Evolutionary conservation across 2,329 filamentous ascomycete species (phyloP).

Genomic region (Remersonia thermophila): DNA sequence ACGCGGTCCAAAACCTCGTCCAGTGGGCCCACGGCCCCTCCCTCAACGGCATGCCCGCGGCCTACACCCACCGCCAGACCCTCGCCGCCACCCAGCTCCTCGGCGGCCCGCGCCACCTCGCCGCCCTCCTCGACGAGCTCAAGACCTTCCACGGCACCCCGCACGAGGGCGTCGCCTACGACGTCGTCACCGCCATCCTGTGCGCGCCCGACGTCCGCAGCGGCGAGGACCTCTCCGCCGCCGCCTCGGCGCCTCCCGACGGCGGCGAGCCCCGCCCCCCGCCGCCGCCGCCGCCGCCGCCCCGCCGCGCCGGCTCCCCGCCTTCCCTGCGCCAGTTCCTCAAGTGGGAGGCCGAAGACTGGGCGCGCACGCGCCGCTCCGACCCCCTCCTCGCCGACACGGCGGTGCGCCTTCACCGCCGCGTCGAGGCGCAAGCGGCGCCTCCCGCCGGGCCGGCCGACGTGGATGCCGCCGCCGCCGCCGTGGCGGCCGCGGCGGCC

Average conservation of each 20-base stretch:
- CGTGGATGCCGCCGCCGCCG: conserved; percentile 20
- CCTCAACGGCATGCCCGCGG: conserved; percentile 43
- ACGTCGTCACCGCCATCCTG: conserved; percentile 56
- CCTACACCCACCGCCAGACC: conserved; percentile 62
- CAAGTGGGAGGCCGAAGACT: conserved; percentile 44
- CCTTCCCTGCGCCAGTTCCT: conserved; percentile 49
- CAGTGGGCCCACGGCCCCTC: conserved; percentile 52
- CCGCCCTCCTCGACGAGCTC: conserved; percentile 55
- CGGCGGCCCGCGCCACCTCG: conserved; percentile 48
- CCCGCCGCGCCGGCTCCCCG: conserved; percentile 30
- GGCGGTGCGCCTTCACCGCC: conserved; percentile 48
- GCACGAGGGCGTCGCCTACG: conserved; percentile 50
- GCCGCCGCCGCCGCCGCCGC: conserved; percentile 20
- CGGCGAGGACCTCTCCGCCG: conserved; percentile 25
- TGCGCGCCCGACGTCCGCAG: conserved; percentile 51
- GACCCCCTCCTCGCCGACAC: conserved; percentile 48
- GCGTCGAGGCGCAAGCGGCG: conserved; percentile 53
- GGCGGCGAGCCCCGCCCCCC: background rate
- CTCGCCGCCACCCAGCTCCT: conserved; percentile 48
- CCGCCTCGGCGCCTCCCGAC: conserved; percentile 15
- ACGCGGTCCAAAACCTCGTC: conserved; percentile 49
- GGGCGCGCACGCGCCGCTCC: conserved; percentile 41
- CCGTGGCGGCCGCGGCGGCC: conserved; percentile 23
- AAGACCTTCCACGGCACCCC: conserved; percentile 47
- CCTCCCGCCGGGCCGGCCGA: conserved; percentile 20